Percentiles rank a stretch among this genome's conserved stretches.
These are phyloP conservation scores for Conticribra guillardii DNA, from an alignment of 108 stramenopile genomes.

Conservation along the genomic window DNA sequence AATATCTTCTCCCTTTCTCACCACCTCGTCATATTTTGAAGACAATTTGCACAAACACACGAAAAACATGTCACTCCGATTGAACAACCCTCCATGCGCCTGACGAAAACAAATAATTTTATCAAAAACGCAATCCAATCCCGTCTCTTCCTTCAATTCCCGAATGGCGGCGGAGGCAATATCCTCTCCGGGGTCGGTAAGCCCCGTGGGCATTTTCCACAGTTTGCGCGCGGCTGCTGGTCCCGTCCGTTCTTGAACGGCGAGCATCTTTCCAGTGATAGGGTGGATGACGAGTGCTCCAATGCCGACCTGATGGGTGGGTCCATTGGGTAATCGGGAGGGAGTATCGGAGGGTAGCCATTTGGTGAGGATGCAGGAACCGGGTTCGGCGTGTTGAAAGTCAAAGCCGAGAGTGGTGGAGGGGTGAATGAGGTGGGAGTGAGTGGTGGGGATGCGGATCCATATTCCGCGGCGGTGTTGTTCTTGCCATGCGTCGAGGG, in stretches of 20 bases:
- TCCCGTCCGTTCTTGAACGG: constrained; percentile 74
- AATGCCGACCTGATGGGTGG: constrained; percentile 83
- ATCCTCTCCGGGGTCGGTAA: constrained; percentile 85
- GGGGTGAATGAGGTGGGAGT: constrained; percentile 46
- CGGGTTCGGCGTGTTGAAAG: constrained; percentile 62
- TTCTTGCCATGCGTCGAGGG: constrained; percentile 52
- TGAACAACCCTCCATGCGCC: constrained; percentile 57
- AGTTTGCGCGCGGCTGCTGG: constrained; percentile 72
- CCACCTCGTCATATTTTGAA: constrained; percentile 23
- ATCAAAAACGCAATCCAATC: constrained; percentile 57
- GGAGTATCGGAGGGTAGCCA: constrained; percentile 66
- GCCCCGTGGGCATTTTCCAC: constrained; percentile 82
- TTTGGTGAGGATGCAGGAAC: constrained; percentile 59
- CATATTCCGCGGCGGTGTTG: constrained; percentile 74
- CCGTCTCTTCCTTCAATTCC: constrained; percentile 83
- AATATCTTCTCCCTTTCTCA: constrained; percentile 33
- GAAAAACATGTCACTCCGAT: constrained; percentile 77
- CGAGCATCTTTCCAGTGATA: constrained; percentile 64
- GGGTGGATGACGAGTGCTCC: constrained; percentile 81
- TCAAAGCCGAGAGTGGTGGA: constrained; percentile 57
- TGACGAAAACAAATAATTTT: constrained; percentile 74
- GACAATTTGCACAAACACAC: constrained; percentile 62
- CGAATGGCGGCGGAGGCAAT: constrained; percentile 74
- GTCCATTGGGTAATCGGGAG: constrained; percentile 71
- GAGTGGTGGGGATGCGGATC: constrained; percentile 64